Evolutionary conservation across 148 eudicot species (phyloP), one percentile per base, ranked within the genome.

Genomic region (Heliamphora exappendiculata): DNA sequence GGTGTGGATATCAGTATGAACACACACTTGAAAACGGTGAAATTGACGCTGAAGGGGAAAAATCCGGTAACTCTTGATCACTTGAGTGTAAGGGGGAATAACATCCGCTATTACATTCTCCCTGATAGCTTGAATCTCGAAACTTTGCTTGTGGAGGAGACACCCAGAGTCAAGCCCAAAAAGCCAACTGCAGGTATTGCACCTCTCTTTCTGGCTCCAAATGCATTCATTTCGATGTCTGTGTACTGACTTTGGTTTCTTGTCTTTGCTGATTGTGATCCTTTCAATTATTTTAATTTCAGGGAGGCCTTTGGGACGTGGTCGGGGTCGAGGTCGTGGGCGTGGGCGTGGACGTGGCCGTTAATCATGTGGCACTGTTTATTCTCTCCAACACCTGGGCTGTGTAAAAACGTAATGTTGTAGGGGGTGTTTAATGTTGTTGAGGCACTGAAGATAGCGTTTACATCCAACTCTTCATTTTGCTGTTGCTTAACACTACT

Each of bases 1-100:
- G 89, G 92, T 57, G 92, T 91, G 79, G 95, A 91, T 75, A 87
- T 89, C 12, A 89, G 91, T 76, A 91, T 91, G 96, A 91, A 91
- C 85, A 87, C 96, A 31, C 93, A 89, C 80, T 82, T 91, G 83
- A 91, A 91, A 86, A 86, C 96, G 3, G 91, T 91, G 31, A 91
- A 91, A 74, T 83, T 89, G 44, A 86, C 93, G 5, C 79, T 80
- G 4, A 89, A 89, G 79, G 96, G 96, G 33, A 89, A 91, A 75
- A 91, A 91, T 77, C 93, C 93, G 41, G 74, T 87, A 8, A 83
- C 87, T 31, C 80, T 91, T 76, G 96, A 91, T 78, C 96, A 89
- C 78, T 72, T 89, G 29, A 91, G 96, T 54, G 91, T 89, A 12
- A 85, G 93, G 74, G 96, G 93, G 37, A 91, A 87, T 81, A 91